A percentile compares a stretch with the other conserved stretches of the same genome.
Evolutionary conservation across 2,329 filamentous ascomycete genomes (phyloP).

Genomic region (Trichoderma endophyticum): DNA sequence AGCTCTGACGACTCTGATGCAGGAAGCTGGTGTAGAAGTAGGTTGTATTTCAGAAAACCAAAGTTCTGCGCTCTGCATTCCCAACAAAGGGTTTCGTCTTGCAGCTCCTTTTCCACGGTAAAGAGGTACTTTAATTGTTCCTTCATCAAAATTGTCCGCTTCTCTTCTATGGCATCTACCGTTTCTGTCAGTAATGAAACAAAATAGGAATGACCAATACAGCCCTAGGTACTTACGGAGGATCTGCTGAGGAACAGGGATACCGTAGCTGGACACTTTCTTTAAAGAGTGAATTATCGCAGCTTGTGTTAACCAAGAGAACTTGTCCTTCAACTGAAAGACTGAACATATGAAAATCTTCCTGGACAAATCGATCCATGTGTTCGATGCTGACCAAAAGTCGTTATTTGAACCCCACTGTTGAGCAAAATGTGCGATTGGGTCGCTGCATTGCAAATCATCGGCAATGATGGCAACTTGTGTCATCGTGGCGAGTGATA

Average conservation of each 20-base stretch:
- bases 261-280: neutral
- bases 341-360: neutral
- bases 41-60: neutral
- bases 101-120: neutral
- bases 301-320: neutral
- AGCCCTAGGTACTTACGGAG: neutral
- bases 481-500: neutral
- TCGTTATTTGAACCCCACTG: neutral
- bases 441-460: neutral
- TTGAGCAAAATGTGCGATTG: rapidly evolving
- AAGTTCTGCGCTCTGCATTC: neutral
- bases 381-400: neutral
- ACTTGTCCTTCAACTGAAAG: rapidly evolving
- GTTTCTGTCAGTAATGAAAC: neutral
- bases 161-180: neutral
- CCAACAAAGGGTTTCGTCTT: neutral
- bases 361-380: neutral
- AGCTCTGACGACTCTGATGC: neutral
- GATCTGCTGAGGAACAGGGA: neutral
- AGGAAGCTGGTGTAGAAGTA: neutral
- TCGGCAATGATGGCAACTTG: neutral
- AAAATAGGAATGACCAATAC: neutral
- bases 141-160: neutral
- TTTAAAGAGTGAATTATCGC: too few species aligned
- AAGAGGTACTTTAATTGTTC: neutral